phyloP scores from a whole-genome alignment of 2,329 filamentous ascomycete genomes.

The Chaetomium globosum region DNA sequence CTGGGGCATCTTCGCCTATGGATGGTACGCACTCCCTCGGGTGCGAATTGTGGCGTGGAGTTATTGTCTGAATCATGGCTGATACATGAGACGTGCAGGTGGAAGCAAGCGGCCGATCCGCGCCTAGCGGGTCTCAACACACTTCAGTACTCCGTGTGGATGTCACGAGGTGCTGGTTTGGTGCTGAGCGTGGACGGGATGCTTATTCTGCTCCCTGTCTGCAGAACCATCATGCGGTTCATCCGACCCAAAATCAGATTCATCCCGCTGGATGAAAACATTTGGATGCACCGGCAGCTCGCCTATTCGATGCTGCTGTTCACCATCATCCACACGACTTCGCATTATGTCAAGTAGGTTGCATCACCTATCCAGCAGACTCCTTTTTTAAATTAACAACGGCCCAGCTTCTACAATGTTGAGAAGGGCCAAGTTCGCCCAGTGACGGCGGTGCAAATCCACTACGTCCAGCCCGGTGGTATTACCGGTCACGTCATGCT shows the following conservation, averaged over 20 bases:
- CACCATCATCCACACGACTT: constrained; percentile 71
- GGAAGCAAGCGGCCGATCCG: constrained; percentile 69
- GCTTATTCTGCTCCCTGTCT: constrained; percentile 91
- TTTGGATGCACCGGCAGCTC: constrained; percentile 95
- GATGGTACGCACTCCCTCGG: constrained; percentile 67
- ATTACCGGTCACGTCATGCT: constrained; percentile 98
- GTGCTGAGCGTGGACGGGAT: constrained; percentile 81
- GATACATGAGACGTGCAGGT: constrained; percentile 57
- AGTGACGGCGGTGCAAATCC: constrained; percentile 81
- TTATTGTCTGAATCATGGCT: constrained; percentile 29
- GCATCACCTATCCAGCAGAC: no score
- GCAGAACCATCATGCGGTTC: constrained; percentile 82
- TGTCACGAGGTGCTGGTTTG: constrained; percentile 89
- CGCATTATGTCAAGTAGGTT: constrained; percentile 81
- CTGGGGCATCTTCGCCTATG: constrained; percentile 75
- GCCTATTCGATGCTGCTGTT: constrained; percentile 88
- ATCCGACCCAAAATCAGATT: constrained; percentile 85
- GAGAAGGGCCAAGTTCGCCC: constrained; percentile 82
- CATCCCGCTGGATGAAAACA: constrained; percentile 91
- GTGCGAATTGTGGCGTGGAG: neutral
- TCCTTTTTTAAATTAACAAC: constrained; percentile 33
- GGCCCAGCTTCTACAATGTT: constrained; percentile 88
- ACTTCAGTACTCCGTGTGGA: constrained; percentile 88
- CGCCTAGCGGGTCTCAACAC: constrained; percentile 77
- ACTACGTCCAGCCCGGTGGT: constrained; percentile 85